Conservation (phyloP, 2,329 filamentous ascomycete species). For the Clarireedia hainanense region DNA sequence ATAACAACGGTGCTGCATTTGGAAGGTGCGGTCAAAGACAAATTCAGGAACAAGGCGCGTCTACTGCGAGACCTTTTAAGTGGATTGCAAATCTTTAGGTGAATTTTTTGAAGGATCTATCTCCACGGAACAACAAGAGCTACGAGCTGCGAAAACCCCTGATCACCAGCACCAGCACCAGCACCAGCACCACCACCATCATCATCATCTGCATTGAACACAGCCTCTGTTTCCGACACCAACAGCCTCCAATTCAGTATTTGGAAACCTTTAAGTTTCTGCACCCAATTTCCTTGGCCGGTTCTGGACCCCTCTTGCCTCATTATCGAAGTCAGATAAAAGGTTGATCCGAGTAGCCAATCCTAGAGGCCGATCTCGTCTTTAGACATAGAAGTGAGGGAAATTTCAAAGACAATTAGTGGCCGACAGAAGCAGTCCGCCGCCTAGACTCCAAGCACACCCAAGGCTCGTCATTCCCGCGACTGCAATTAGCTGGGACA, state of each 20-base stretch:
- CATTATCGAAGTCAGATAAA: too few species aligned
- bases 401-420: background rate
- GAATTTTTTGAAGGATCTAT: background rate
- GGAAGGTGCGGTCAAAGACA: background rate
- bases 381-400: background rate
- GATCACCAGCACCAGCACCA: too few species aligned
- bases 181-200: too few species aligned
- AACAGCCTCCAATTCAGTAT: background rate
- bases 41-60: background rate
- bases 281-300: background rate
- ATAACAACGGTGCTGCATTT: conserved; percentile 2
- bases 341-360: background rate
- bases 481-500: too few species aligned
- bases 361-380: background rate
- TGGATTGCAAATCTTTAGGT: background rate
- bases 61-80: background rate
- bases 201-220: too few species aligned
- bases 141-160: background rate
- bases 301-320: background rate
- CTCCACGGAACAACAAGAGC: background rate
- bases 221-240: too few species aligned
- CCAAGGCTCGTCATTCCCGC: too few species aligned
- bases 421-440: too few species aligned
- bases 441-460: too few species aligned
- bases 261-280: background rate